Conservation (phyloP, 2,329 filamentous ascomycete species). For the Pyrenophora seminiperda region DNA sequence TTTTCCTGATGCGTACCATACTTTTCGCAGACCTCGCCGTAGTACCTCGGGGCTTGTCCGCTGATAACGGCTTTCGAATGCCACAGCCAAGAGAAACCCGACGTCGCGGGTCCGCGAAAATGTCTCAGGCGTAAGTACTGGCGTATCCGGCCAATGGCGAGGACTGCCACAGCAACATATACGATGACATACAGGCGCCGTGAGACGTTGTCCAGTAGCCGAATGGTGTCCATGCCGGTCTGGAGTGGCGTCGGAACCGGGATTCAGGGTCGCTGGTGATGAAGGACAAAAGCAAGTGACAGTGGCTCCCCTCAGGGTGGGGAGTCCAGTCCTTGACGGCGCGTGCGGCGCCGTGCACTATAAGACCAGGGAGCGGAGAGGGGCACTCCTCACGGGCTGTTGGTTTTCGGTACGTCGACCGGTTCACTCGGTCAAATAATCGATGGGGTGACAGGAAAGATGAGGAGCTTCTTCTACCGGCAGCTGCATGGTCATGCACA, state of each 20-base stretch:
- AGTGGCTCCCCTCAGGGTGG: constrained; percentile 8
- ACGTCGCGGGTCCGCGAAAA: constrained; percentile 38
- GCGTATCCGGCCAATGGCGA: constrained; percentile 24
- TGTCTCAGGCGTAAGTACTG: constrained; percentile 39
- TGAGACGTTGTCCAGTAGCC: constrained; percentile 15
- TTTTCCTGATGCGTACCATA: constrained; percentile 30
- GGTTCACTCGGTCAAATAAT: neutral
- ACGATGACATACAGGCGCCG: constrained; percentile 21
- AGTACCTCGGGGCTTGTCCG: constrained; percentile 30
- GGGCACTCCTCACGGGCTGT: neutral
- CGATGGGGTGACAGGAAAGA: neutral
- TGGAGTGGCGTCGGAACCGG: constrained; percentile 4
- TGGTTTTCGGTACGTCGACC: neutral
- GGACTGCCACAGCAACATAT: constrained; percentile 19
- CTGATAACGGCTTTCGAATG: constrained; percentile 39
- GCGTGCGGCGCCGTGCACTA: constrained; percentile 3
- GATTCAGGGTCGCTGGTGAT: constrained; percentile 6
- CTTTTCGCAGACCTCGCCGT: constrained; percentile 38
- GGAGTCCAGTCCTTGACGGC: constrained; percentile 4
- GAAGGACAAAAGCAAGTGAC: neutral
- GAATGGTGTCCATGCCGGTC: constrained; percentile 15
- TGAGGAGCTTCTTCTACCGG: neutral
- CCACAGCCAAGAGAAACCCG: constrained; percentile 41
- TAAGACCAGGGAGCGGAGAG: constrained; percentile 2
- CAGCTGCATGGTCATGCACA: neutral